Percentiles rank a stretch among this genome's conserved stretches.
Evolutionary conservation across 805 yeast species (phyloP).

Genomic region (Candida maris): DNA sequence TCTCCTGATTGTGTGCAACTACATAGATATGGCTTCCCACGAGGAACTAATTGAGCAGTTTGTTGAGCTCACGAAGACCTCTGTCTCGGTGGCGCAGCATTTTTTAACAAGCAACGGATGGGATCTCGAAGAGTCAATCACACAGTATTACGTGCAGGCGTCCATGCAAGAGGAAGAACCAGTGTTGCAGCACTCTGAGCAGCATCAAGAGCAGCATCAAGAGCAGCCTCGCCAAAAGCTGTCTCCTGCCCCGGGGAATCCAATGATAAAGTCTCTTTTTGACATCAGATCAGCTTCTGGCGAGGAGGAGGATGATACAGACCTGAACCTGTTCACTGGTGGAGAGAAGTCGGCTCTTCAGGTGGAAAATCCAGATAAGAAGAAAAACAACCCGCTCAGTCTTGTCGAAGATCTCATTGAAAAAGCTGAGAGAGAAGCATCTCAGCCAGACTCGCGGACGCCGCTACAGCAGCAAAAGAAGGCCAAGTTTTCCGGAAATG

Average conservation of each 20-base stretch:
- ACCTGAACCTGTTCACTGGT: conserved; percentile 46
- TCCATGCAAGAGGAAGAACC: conserved; percentile 14
- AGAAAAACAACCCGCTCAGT: conserved; percentile 36
- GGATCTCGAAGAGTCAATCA: conserved; percentile 28
- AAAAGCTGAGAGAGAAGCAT: conserved; percentile 64
- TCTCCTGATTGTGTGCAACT: too few relatives aligned
- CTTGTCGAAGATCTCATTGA: conserved; percentile 55
- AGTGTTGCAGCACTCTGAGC: conserved; percentile 4
- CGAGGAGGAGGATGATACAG: conserved; percentile 32
- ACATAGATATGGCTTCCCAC: conserved; percentile 15
- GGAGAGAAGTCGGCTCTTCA: conserved; percentile 76
- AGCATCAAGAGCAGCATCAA: too few relatives aligned
- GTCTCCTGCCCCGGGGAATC: conserved; percentile 7
- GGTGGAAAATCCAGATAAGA: conserved; percentile 64
- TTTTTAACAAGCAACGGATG: conserved; percentile 31
- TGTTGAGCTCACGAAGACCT: conserved; percentile 36
- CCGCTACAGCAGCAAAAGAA: conserved; percentile 25
- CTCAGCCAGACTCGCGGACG: conserved; percentile 38
- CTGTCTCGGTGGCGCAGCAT: conserved; percentile 35
- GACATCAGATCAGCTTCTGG: conserved; percentile 32
- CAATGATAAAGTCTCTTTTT: conserved; percentile 30
- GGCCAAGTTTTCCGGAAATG: conserved; percentile 44
- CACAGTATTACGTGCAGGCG: conserved; percentile 24
- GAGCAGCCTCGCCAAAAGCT: background rate
- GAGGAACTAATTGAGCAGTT: conserved; percentile 29